Base-by-base conservation (phyloP, 768 basidiomycete species). In the Hirschioporus abietinus region DNA sequence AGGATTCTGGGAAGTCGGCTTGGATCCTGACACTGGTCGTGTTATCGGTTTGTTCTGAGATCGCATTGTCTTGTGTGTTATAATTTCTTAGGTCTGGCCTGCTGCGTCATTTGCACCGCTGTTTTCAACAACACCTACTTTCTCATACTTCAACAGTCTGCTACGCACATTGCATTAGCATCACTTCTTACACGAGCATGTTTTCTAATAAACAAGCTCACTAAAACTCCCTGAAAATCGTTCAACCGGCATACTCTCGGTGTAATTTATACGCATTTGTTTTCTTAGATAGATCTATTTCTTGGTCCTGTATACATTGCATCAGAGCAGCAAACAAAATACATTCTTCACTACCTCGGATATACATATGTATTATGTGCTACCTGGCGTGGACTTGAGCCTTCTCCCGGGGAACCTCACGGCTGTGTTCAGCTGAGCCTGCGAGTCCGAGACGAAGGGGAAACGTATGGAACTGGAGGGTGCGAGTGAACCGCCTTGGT, bases 1-100 rank as follows among this genome's bases (percentile, higher is more conserved):
- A 88, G 90, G 92, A 23, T 95, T 95, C 83, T 95, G 92, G 92
- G 93, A 95, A 77, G 92, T 94, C 69, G 90, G 86, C 34, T 83
- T 95, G 18, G 90, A 93, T 75, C 82, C 85, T 27, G 86, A 91
- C 72, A 87, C 88, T 1, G 95, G 95, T 64, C 83, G 87, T 58
- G 93, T 95, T 60, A 81, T 93, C 67, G 95, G 95, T 59, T 82
- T 97, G 65, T 97, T 96, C 84, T 96, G 83, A 76, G 67, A 59
- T 8, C 35, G 34, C 23, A 12, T 25, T 18, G 5, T 9, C 20
- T 61, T 25, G 10, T 15, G 24, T 61, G 10, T 61, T 23, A 34
- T 25, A 25, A 6, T 61, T 25, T 24, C 9, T 23, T 27, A 20
- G 59, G 27, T 25, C 60, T 23, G 23, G 30, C 3, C 3, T 25